phyloP scores from a whole-genome alignment of 495 filamentous ascomycete species.

The Antarctomyces pellizariae region DNA sequence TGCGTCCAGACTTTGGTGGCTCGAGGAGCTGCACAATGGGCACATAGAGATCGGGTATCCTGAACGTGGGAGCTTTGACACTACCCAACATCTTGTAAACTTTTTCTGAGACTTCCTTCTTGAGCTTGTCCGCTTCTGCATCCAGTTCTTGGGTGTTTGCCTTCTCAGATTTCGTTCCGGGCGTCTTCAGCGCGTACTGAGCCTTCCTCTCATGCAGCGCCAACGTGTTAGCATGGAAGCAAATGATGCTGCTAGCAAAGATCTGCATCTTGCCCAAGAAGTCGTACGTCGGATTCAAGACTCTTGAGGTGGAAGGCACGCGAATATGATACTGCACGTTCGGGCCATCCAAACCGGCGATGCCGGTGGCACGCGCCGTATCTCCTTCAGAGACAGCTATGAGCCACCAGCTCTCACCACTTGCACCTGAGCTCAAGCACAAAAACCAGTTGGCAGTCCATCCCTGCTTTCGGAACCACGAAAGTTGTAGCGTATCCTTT shows the following conservation, averaged over 20 bases:
- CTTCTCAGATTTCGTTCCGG: background rate
- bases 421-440: constrained; percentile 41
- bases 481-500: constrained; percentile 28
- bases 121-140: background rate
- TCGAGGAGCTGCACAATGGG: too few species aligned
- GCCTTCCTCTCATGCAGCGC: background rate
- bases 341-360: too few species aligned
- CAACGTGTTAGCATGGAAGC: constrained; percentile 2
- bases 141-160: background rate
- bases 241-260: constrained; percentile 6
- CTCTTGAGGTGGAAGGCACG: too few species aligned
- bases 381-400: constrained; percentile 39
- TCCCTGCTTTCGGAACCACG: constrained; percentile 36
- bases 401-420: constrained; percentile 58
- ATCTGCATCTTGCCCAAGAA: constrained; percentile 10
- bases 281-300: constrained; percentile 6
- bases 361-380: too few species aligned
- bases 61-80: too few species aligned
- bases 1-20: too few species aligned
- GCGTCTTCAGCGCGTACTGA: constrained; percentile 4
- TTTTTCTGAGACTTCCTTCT: too few species aligned
- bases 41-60: too few species aligned
- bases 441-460: constrained; percentile 48
- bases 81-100: too few species aligned
- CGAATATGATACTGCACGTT: too few species aligned